phyloP scores from a whole-genome alignment of 176 grass and related monocot species.

The Panicum miliaceum region DNA sequence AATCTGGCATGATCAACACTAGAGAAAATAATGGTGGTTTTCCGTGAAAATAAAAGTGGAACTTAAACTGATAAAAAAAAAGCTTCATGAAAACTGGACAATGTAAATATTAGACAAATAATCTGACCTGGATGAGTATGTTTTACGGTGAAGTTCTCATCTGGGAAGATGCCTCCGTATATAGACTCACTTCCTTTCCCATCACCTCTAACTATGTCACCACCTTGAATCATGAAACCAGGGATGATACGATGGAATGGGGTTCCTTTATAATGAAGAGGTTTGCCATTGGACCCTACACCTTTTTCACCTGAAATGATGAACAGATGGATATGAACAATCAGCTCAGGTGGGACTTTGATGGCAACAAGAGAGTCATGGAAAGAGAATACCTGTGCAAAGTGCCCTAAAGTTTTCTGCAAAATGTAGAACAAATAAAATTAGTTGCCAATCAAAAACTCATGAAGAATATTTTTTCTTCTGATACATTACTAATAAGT shows the following conservation, averaged over 20 bases:
- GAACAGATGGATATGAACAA: slow-evolving; percentile 24
- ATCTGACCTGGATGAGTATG: slow-evolving; percentile 84
- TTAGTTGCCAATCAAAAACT: slow-evolving; percentile 4
- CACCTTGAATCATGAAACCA: slow-evolving; percentile 97
- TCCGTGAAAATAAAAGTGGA: neutral
- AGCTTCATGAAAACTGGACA: neutral
- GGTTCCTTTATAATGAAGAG: slow-evolving; percentile 92
- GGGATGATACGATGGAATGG: slow-evolving; percentile 91
- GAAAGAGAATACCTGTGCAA: slow-evolving; percentile 75
- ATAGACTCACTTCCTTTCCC: slow-evolving; percentile 87
- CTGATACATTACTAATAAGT: neutral
- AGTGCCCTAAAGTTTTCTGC: slow-evolving; percentile 97
- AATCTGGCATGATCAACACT: neutral
- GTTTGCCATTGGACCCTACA: slow-evolving; percentile 63
- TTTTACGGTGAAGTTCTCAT: slow-evolving; percentile 89
- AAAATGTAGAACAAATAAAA: slow-evolving; percentile 24
- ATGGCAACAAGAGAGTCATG: slow-evolving; percentile 7
- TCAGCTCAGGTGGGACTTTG: slow-evolving; percentile 15
- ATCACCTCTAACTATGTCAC: slow-evolving; percentile 76
- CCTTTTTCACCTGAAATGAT: slow-evolving; percentile 76
- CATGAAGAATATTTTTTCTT: neutral
- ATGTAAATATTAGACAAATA: neutral
- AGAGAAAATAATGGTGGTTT: neutral
- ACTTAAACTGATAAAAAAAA: neutral
- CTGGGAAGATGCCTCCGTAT: slow-evolving; percentile 83